Evolutionary conservation across 2,329 filamentous ascomycete species (phyloP).

Genomic region (Sclerotinia borealis): DNA sequence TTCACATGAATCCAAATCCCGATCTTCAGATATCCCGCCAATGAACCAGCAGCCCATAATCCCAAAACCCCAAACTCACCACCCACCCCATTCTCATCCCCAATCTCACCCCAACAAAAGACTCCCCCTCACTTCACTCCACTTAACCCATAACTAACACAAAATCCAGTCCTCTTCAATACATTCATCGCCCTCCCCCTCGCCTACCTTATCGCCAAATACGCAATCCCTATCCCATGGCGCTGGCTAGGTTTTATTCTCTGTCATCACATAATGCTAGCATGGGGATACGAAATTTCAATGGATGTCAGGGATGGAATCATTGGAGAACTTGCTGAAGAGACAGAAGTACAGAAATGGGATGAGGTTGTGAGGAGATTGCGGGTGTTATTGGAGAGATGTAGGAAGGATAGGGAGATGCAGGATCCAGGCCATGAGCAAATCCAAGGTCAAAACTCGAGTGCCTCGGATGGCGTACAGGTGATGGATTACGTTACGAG

Average conservation of each 20-base stretch:
- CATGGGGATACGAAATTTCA: background rate
- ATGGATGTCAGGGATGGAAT: background rate
- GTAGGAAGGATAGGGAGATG: background rate
- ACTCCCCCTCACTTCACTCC: background rate
- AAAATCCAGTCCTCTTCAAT: constrained; percentile 14
- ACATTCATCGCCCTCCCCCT: constrained; percentile 15
- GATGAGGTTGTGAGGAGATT: constrained; percentile 13
- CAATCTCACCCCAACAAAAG: background rate
- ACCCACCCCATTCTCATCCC: background rate
- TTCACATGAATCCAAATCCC: no score
- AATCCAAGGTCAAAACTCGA: no score
- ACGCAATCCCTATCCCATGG: background rate
- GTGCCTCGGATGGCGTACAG: no score
- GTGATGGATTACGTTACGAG: no score
- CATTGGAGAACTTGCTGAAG: constrained; percentile 3
- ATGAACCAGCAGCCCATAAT: no score
- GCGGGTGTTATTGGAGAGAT: background rate
- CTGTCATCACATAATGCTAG: background rate
- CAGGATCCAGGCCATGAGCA: no score
- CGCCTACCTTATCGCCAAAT: constrained; percentile 9
- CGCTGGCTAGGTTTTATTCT: background rate
- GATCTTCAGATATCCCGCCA: no score
- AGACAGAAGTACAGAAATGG: constrained; percentile 13
- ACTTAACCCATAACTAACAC: background rate
- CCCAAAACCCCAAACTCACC: no score